Base-by-base conservation (phyloP, 257 asterid species). In the Orobanche coerulescens region DNA sequence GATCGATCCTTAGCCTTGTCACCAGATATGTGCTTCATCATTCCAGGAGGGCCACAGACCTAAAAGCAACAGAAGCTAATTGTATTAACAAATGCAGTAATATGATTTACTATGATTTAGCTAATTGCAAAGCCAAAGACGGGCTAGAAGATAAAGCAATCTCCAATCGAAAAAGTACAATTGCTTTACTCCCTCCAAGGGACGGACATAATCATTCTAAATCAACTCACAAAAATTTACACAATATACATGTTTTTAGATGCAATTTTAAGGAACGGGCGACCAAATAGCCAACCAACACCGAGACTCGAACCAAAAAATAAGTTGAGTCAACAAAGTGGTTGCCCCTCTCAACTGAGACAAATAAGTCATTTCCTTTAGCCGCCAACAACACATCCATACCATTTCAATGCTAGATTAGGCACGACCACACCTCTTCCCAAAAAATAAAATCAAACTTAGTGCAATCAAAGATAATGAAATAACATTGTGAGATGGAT, bases 21-120 rank as follows among this genome's bases (percentile, higher is more conserved):
- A 33, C 98, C 96, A 15, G 96, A 92, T 74, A 88, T 39, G 62
- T 84, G 94, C 42, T 74, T 70, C 93, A 92, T 92, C 95, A 92
- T 76, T 66, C 95, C 98, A 67, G 96, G 96, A 65, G 98, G 98
- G 37, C 98, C 98, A 58, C 98, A 92, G 23, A 88, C 98, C 98
- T 92, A 70, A 36, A 66, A 65, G 50, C 73, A 66, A 51, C 58
- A 68, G 26, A 65, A 47, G 55, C 8, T n/a, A n/a, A n/a, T 30
- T 37, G 22, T 9, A 11, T 7, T 11, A 12, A 60, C 62, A 51
- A 20, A 65, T 54, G 28, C 54, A 58, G 48, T 20, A 56, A 26
- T 61, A 28, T 15, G 51, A 23, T 50, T 59, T 3, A 34, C 40
- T 3, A 22, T 6, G 22, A 58, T 64, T 64, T 40, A 66, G 52